A percentile compares a stretch with the other conserved stretches of the same genome.
phyloP scores from a whole-genome alignment of 2,329 filamentous ascomycete species.

The Stemphylium beticola region DNA sequence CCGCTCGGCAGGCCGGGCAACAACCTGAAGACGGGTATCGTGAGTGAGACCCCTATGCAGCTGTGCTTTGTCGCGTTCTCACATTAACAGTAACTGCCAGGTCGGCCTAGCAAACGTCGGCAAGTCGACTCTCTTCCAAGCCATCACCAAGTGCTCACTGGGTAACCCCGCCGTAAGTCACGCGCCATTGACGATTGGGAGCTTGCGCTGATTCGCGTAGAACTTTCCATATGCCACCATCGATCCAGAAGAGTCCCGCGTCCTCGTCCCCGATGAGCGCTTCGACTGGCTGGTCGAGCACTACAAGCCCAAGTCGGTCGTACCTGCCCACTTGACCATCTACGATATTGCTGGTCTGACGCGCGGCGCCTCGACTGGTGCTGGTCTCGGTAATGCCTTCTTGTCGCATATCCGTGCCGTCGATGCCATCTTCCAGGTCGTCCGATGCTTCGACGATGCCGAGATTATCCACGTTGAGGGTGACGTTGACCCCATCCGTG shows the following conservation, averaged over 20 bases:
- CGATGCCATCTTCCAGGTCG: conserved; percentile 97
- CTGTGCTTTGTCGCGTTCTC: conserved; percentile 42
- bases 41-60: conserved; percentile 67
- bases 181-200: background rate
- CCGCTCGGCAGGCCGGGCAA: conserved; percentile 95
- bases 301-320: conserved; percentile 95
- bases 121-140: conserved; percentile 99
- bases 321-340: conserved; percentile 97
- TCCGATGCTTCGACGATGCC: conserved; percentile 96
- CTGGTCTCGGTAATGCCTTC: conserved; percentile 96
- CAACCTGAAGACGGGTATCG: conserved; percentile 98
- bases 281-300: conserved; percentile 96
- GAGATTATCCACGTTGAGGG: conserved; percentile 99
- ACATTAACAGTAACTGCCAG: conserved; percentile 62
- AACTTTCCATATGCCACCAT: conserved; percentile 99
- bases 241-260: conserved; percentile 96
- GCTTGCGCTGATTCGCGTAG: conserved; percentile 53
- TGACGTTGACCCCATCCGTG: conserved; percentile 92
- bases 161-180: conserved; percentile 90
- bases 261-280: conserved; percentile 93
- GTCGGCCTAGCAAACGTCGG: conserved; percentile 98
- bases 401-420: conserved; percentile 98
- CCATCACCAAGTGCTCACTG: conserved; percentile 95
- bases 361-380: conserved; percentile 93
- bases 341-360: conserved; percentile 99